Evolutionary conservation across 2,329 filamentous ascomycete genomes (phyloP).

Genomic region (Cladosporium sp.): DNA sequence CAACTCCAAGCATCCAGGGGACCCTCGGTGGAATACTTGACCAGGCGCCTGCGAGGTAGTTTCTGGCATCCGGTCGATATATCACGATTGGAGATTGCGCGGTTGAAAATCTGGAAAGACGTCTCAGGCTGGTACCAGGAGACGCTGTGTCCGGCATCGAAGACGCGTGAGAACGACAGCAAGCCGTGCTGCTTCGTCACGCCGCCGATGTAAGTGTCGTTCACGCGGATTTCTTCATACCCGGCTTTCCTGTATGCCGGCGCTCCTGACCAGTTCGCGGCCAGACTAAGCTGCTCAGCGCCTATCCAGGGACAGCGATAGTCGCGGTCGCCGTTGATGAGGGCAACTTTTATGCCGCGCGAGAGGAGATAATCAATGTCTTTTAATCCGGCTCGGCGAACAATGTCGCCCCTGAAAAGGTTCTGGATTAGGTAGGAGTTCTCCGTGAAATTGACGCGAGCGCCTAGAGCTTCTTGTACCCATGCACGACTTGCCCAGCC

Average conservation of each 20-base stretch:
- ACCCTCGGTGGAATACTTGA: slow-evolving; percentile 37
- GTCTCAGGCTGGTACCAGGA: slow-evolving; percentile 49
- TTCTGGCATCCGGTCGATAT: slow-evolving; percentile 48
- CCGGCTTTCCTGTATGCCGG: slow-evolving; percentile 23
- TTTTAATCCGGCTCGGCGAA: slow-evolving; percentile 18
- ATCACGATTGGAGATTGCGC: slow-evolving; percentile 47
- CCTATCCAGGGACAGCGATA: slow-evolving; percentile 28
- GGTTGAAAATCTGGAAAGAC: slow-evolving; percentile 50
- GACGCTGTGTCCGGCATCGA: slow-evolving; percentile 29
- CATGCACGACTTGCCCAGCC: slow-evolving; percentile 44
- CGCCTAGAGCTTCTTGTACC: slow-evolving; percentile 44
- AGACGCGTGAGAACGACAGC: slow-evolving; percentile 33
- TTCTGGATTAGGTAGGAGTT: slow-evolving; percentile 12
- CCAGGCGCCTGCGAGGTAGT: slow-evolving; percentile 33
- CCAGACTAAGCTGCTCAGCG: slow-evolving; percentile 26
- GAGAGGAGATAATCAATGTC: slow-evolving; percentile 25
- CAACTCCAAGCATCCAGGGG: slow-evolving; percentile 37
- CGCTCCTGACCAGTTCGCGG: slow-evolving; percentile 22
- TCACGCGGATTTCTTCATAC: slow-evolving; percentile 28
- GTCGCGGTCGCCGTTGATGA: slow-evolving; percentile 28
- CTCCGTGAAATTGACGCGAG: slow-evolving; percentile 42
- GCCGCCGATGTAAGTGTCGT: slow-evolving; percentile 25
- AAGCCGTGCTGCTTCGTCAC: slow-evolving; percentile 31
- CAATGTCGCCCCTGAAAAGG: slow-evolving; percentile 18
- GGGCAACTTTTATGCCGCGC: slow-evolving; percentile 21